These are phyloP conservation scores for Pichia sp. DNA, from an alignment of 1,139 yeast genomes.

Conservation along the genomic window DNA sequence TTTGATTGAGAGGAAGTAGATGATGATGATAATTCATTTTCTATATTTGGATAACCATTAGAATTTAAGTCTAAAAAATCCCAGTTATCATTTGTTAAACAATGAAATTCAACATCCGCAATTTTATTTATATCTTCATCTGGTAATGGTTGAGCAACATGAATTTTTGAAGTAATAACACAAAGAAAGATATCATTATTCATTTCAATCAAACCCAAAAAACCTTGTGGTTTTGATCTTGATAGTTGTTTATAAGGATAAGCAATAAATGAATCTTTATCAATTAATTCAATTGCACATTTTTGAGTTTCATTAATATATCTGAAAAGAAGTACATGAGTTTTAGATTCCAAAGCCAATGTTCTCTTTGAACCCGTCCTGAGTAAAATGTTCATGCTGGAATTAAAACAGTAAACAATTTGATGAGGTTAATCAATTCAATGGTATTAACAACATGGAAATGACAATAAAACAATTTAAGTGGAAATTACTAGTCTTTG, in stretches of 20 bases:
- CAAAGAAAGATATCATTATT: slow-evolving; percentile 67
- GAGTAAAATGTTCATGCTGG: slow-evolving; percentile 9
- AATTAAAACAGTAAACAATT: background rate
- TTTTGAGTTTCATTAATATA: slow-evolving; percentile 32
- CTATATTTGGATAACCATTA: slow-evolving; percentile 52
- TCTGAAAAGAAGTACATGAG: slow-evolving; percentile 46
- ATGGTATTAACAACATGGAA: too few relatives aligned
- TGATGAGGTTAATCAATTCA: background rate
- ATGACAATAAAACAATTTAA: too few relatives aligned
- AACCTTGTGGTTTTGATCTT: slow-evolving; percentile 55
- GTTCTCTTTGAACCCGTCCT: slow-evolving; percentile 35
- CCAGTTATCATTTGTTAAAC: slow-evolving; percentile 69
- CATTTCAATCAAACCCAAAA: slow-evolving; percentile 74
- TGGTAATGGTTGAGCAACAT: slow-evolving; percentile 80
- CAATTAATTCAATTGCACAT: slow-evolving; percentile 49
- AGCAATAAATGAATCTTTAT: slow-evolving; percentile 36
- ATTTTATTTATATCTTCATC: slow-evolving; percentile 78
- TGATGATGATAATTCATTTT: slow-evolving; percentile 18
- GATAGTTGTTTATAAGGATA: slow-evolving; percentile 44
- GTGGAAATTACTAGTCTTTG: too few relatives aligned
- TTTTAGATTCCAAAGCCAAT: slow-evolving; percentile 45
- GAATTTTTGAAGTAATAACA: slow-evolving; percentile 65
- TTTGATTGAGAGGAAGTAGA: slow-evolving; percentile 16
- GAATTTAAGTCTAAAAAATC: slow-evolving; percentile 66
- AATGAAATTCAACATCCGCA: slow-evolving; percentile 76